Conservation (phyloP, 768 basidiomycete genomes). For the Termitomyces sp. region DNA sequence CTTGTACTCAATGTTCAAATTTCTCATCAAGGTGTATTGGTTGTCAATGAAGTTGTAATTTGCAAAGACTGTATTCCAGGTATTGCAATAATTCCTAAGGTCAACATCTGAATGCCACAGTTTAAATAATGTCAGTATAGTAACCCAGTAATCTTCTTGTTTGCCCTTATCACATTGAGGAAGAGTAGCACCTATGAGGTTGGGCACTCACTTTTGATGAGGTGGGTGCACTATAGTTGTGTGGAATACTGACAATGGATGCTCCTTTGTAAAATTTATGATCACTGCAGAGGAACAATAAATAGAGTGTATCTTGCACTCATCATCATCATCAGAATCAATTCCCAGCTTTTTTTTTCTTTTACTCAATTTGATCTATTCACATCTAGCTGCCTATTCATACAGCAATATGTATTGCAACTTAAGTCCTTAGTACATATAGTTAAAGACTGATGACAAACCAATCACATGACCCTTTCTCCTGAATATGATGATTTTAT, state of each 20-base stretch:
- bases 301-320: too few relatives aligned
- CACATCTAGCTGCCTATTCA: too few relatives aligned
- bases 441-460: too few relatives aligned
- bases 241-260: background rate
- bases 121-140: conserved; percentile 1
- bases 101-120: background rate
- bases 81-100: background rate
- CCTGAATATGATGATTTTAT: too few relatives aligned
- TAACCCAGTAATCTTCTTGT: background rate
- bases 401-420: too few relatives aligned
- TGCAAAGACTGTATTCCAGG: background rate
- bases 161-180: conserved; percentile 1
- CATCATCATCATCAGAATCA: too few relatives aligned
- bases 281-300: background rate
- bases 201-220: background rate
- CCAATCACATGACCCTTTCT: too few relatives aligned
- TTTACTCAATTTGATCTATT: too few relatives aligned
- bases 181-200: background rate
- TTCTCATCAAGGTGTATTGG: background rate
- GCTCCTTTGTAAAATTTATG: background rate
- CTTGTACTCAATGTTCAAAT: conserved; percentile 2
- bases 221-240: background rate
- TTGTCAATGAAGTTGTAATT: background rate
- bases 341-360: too few relatives aligned
- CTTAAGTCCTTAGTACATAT: too few relatives aligned